A percentile compares a stretch with the other conserved stretches of the same genome.
Evolutionary conservation across 257 asterid species (phyloP).

Genomic region (Oldenlandia corymbosa): DNA sequence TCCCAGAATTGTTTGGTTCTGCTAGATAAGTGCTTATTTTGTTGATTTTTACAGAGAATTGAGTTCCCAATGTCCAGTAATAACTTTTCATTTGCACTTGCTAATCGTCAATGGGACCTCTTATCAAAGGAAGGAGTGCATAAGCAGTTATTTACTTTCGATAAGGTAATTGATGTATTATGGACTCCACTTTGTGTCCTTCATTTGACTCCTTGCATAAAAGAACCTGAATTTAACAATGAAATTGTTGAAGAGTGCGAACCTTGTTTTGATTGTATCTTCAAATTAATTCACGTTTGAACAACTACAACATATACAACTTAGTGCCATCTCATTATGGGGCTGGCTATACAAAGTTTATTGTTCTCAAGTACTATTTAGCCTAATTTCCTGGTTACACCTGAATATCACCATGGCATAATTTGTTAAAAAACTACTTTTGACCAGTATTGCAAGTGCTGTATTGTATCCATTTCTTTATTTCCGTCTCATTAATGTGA

Average conservation of each 20-base stretch:
- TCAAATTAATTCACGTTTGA: not conserved
- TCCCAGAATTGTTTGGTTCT: not conserved
- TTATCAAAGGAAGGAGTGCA: constrained; percentile 57
- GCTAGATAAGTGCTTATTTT: constrained; percentile 12
- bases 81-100: constrained; percentile 69
- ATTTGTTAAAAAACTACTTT: not conserved
- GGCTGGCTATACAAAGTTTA: not conserved
- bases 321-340: too few relatives aligned
- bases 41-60: constrained; percentile 59
- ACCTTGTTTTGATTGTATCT: not conserved
- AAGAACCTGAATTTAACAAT: not conserved
- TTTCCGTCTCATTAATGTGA: not conserved
- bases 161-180: constrained; percentile 47
- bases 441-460: not conserved
- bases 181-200: constrained; percentile 8
- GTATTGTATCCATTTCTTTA: too few relatives aligned
- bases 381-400: not conserved
- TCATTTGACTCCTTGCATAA: not conserved
- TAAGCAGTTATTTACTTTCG: constrained; percentile 60
- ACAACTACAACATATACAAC: too few relatives aligned
- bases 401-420: not conserved
- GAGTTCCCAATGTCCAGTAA: constrained; percentile 95
- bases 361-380: not conserved
- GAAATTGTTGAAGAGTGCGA: not conserved
- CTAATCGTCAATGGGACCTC: constrained; percentile 88